Evolutionary conservation across 2,329 filamentous ascomycete genomes (phyloP).

Genomic region (Penicillium sp.): DNA sequence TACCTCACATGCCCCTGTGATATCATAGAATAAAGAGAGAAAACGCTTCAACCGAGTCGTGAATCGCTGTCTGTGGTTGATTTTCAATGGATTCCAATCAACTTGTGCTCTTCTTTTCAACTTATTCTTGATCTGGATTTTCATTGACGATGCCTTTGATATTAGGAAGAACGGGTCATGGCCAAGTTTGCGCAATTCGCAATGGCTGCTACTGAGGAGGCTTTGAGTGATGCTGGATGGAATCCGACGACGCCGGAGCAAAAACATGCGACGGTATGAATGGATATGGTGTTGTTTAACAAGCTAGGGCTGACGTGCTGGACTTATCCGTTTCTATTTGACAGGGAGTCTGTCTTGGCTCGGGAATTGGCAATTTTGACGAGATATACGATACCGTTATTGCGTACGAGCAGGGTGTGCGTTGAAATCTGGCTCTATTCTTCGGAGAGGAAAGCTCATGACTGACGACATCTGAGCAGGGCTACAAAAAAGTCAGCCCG

Average conservation of each 20-base stretch:
- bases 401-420: constrained; percentile 65
- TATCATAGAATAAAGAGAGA: too few species aligned
- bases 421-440: constrained; percentile 18
- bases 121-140: neutral
- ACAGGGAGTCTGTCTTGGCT: constrained; percentile 82
- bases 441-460: neutral
- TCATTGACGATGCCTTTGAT: neutral
- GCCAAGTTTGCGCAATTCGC: constrained; percentile 91
- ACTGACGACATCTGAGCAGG: constrained; percentile 47
- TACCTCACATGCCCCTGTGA: too few species aligned
- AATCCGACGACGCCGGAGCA: constrained; percentile 55
- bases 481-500: constrained; percentile 88
- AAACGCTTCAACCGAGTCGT: too few species aligned
- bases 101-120: neutral
- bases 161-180: constrained; percentile 66
- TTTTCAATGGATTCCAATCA: too few species aligned
- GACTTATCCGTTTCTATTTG: neutral
- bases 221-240: constrained; percentile 77
- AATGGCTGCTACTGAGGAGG: constrained; percentile 78
- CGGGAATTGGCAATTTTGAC: constrained; percentile 89
- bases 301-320: constrained; percentile 5
- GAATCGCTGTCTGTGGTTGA: too few species aligned
- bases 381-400: constrained; percentile 82
- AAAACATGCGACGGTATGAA: constrained; percentile 60
- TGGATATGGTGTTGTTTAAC: neutral